Evolutionary conservation across 768 basidiomycete species (phyloP).

Genomic region (Psilocybe azurescens): DNA sequence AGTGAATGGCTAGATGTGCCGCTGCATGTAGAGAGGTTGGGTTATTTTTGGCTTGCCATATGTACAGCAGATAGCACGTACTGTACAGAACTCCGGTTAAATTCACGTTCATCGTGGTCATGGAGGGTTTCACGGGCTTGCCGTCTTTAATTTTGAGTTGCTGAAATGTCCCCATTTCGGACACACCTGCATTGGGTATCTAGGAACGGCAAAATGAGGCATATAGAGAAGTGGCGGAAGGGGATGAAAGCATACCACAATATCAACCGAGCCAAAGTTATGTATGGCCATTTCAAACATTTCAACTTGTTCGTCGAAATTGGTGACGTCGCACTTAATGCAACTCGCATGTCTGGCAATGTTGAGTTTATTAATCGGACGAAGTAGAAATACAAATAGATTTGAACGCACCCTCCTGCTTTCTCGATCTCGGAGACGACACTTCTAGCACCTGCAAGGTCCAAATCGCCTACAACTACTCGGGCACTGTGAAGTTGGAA

Average conservation of each 20-base stretch:
- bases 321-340: slow-evolving; percentile 53
- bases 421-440: slow-evolving; percentile 45
- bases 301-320: slow-evolving; percentile 58
- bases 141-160: slow-evolving; percentile 39
- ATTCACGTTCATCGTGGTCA: slow-evolving; percentile 56
- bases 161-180: slow-evolving; percentile 39
- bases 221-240: background rate
- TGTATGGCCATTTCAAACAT: slow-evolving; percentile 55
- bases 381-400: background rate
- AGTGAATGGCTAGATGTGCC: slow-evolving; percentile 54
- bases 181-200: slow-evolving; percentile 57
- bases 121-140: slow-evolving; percentile 46
- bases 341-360: slow-evolving; percentile 43
- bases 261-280: slow-evolving; percentile 53
- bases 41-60: background rate
- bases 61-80: slow-evolving; percentile 27
- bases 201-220: slow-evolving; percentile 12
- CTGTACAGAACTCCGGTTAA: slow-evolving; percentile 53
- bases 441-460: slow-evolving; percentile 43
- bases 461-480: slow-evolving; percentile 58
- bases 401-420: slow-evolving; percentile 46
- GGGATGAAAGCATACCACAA: slow-evolving; percentile 46
- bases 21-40: slow-evolving; percentile 37
- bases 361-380: background rate
- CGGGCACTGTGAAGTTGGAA: slow-evolving; percentile 44